A percentile compares a stretch with the other conserved stretches of the same genome.
phyloP scores from a whole-genome alignment of 2,329 filamentous ascomycete genomes.

The Catunica adiposa region DNA sequence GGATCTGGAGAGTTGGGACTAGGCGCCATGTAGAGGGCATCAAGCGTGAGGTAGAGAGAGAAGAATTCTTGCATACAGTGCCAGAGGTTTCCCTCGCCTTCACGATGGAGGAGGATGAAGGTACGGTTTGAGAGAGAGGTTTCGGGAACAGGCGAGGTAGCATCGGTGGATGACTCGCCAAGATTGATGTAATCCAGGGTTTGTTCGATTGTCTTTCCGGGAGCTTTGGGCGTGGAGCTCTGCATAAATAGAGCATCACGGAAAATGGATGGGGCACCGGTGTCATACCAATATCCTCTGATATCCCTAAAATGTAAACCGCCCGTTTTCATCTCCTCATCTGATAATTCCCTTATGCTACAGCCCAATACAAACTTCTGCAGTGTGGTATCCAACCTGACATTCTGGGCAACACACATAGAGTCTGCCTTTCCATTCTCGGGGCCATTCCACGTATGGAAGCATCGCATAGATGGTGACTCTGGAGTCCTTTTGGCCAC shows the following conservation, averaged over 20 bases:
- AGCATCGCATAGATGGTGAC: slow-evolving; percentile 15
- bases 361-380: slow-evolving; percentile 1
- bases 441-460: slow-evolving; percentile 17
- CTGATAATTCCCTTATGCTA: not conserved
- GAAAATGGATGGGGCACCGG: slow-evolving; percentile 19
- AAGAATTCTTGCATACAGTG: slow-evolving; percentile 23
- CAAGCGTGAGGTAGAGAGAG: slow-evolving; percentile 21
- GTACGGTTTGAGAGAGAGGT: not conserved
- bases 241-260: slow-evolving; percentile 15
- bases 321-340: not conserved
- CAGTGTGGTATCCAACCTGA: slow-evolving; percentile 15
- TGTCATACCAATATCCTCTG: slow-evolving; percentile 20
- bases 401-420: slow-evolving; percentile 17
- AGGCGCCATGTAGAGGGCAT: slow-evolving; percentile 20
- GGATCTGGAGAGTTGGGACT: not conserved
- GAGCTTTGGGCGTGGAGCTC: not conserved
- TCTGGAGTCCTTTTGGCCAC: not conserved
- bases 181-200: not conserved
- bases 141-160: not conserved
- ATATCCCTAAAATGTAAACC: slow-evolving; percentile 12
- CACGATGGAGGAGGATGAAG: slow-evolving; percentile 18
- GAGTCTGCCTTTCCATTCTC: slow-evolving; percentile 16
- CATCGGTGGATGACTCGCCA: not conserved
- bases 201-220: no score
- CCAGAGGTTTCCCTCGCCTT: slow-evolving; percentile 22